Conservation (phyloP, 1,139 yeast genomes). For the Blastobotrys ciferrii region DNA sequence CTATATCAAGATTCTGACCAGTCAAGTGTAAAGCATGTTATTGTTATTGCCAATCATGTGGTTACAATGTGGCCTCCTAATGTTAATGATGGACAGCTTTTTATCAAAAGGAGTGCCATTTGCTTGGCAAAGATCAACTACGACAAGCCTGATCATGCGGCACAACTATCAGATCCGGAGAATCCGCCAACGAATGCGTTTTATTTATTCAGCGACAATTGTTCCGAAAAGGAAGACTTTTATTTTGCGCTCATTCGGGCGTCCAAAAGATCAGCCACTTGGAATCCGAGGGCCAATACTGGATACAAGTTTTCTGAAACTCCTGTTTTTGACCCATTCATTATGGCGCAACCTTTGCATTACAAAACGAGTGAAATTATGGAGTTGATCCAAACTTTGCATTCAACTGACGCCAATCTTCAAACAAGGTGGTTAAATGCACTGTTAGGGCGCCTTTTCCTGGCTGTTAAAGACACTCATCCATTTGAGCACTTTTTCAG, state of each 20-base stretch:
- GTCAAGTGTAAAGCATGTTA: conserved; percentile 71
- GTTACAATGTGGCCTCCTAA: conserved; percentile 86
- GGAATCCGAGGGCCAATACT: background rate
- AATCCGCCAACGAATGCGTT: conserved; percentile 56
- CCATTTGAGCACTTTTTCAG: conserved; percentile 57
- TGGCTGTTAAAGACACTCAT: conserved; percentile 71
- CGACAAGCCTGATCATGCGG: conserved; percentile 15
- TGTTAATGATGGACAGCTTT: conserved; percentile 68
- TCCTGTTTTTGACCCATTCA: conserved; percentile 40
- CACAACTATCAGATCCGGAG: conserved; percentile 25
- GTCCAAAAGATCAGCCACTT: conserved; percentile 44
- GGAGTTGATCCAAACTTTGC: conserved; percentile 68
- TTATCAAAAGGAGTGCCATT: conserved; percentile 76
- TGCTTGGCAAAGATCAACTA: conserved; percentile 45
- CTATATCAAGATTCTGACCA: conserved; percentile 68
- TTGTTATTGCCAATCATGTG: conserved; percentile 67
- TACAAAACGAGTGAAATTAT: conserved; percentile 70
- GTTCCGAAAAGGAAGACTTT: conserved; percentile 87
- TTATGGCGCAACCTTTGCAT: conserved; percentile 71
- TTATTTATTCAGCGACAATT: conserved; percentile 72
- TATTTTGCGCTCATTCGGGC: conserved; percentile 81
- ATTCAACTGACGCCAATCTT: conserved; percentile 78
- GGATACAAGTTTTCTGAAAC: conserved; percentile 4
- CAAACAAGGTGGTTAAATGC: conserved; percentile 92
- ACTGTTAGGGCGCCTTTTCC: conserved; percentile 72